A percentile compares a stretch with the other conserved stretches of the same genome.
Evolutionary conservation across 83 land plant genomes (phyloP).

Genomic region (Picea abies): DNA sequence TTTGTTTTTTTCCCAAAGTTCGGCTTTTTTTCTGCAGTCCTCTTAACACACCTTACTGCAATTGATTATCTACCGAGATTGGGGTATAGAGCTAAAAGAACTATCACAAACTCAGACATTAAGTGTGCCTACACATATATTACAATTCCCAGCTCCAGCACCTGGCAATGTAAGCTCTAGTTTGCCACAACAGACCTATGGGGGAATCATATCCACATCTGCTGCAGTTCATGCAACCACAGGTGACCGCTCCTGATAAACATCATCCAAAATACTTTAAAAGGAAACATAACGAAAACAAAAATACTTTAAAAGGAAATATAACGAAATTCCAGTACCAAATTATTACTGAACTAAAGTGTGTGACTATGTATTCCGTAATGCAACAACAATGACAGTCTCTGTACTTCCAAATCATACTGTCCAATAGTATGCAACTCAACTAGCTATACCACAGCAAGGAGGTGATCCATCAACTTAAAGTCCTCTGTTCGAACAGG

Average conservation of each 20-base stretch:
- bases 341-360: background rate
- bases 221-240: background rate
- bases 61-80: no score
- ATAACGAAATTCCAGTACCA: no score
- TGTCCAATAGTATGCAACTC: background rate
- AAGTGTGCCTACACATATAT: background rate
- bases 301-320: no score
- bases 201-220: background rate
- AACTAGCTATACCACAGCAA: background rate
- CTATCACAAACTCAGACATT: no score
- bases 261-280: background rate
- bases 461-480: background rate
- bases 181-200: background rate
- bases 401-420: background rate
- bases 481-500: background rate
- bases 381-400: background rate
- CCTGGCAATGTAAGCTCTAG: background rate
- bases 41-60: no score
- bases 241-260: background rate
- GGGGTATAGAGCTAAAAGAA: no score
- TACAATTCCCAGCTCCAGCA: slow-evolving; percentile 12
- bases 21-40: no score
- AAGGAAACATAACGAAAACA: no score
- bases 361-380: background rate
- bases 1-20: no score